Evolutionary conservation across 176 grass and related monocot species (phyloP), one percentile per base, ranked within the genome.

Genomic region (Juncus effusus): DNA sequence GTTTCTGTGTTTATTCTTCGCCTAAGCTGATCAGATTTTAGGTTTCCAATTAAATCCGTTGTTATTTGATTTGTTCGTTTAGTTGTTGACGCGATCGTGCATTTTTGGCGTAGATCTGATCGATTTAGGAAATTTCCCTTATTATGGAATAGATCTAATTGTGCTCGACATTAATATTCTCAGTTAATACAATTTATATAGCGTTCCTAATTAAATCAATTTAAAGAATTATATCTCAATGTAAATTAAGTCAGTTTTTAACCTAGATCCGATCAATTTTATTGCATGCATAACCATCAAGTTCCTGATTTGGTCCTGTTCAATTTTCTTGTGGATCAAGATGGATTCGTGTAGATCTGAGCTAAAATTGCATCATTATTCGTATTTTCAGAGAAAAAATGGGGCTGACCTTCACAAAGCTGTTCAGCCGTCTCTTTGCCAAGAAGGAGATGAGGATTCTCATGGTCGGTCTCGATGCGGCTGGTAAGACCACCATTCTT

Each of bases 361-460:
- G 3, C 35, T 5, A 6, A 28, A 44, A 54, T 11, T 28, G 4
- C 4, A 0, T 19, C 66, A 51, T 35, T 41, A 74, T 63, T 12
- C 61, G 63, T 82, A 36, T 77, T 9, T 16, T 13, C 13, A 35
- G 63, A 13, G 40, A 3, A 51, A 78, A 79, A 62, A 91, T 91
- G 88, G 88, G 88, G 71, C 88, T 91, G 75, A 54, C 88, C 36
- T 91, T 91, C 54, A 78, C 75, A 7, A 91, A 91, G 78, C 74
- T 91, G 56, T 91, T 91, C 74, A 91, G 84, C 80, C 78, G 78
- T 61, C 88, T 91, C 13, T 91, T 91, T 56, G 88, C 88, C 2
- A 91, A 91, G 81, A 91, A 82, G 84, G 88, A 91, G 78, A 91
- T 91, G 88, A 81, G 88, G 88, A 91, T 91, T 51, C 74, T 91